Conservation (phyloP, 1,139 yeast species). For the Nadsonia commutata region DNA sequence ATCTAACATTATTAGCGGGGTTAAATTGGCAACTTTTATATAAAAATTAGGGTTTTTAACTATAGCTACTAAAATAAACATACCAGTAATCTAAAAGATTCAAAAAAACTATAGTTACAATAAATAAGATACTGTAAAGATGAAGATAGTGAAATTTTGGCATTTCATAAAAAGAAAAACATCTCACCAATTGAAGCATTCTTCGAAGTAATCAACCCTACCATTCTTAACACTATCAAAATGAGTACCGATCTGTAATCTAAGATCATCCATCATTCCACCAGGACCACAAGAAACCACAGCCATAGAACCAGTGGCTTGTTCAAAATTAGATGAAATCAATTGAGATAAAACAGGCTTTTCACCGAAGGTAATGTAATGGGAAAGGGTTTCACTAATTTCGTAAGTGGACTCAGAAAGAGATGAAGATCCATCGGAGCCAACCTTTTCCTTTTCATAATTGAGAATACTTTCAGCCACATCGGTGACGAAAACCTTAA, state of each 20-base stretch:
- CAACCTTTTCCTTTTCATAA: neutral
- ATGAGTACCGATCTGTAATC: constrained; percentile 21
- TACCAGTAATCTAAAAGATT: too few relatives aligned
- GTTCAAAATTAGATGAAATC: constrained; percentile 24
- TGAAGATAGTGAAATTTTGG: too few relatives aligned
- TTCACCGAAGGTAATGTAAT: constrained; percentile 18
- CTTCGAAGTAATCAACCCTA: constrained; percentile 29
- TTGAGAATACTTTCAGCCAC: neutral
- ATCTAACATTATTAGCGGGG: too few relatives aligned
- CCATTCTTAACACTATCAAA: constrained; percentile 15
- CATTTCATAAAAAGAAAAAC: too few relatives aligned
- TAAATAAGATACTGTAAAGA: too few relatives aligned
- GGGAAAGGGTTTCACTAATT: constrained; percentile 1
- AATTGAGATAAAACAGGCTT: constrained; percentile 31
- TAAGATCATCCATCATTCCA: constrained; percentile 25
- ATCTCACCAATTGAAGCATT: constrained; percentile 27
- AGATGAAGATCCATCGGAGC: neutral
- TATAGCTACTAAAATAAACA: too few relatives aligned
- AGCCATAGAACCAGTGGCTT: constrained; percentile 21
- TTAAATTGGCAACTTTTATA: too few relatives aligned
- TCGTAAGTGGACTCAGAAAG: constrained; percentile 7
- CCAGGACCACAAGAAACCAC: constrained; percentile 33
- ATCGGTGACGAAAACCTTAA: constrained; percentile 3
- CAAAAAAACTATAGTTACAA: too few relatives aligned
- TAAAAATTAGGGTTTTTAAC: too few relatives aligned